These are phyloP conservation scores for Saussurea involucrata DNA, from an alignment of 129 eudicot genomes.

Conservation along the genomic window DNA sequence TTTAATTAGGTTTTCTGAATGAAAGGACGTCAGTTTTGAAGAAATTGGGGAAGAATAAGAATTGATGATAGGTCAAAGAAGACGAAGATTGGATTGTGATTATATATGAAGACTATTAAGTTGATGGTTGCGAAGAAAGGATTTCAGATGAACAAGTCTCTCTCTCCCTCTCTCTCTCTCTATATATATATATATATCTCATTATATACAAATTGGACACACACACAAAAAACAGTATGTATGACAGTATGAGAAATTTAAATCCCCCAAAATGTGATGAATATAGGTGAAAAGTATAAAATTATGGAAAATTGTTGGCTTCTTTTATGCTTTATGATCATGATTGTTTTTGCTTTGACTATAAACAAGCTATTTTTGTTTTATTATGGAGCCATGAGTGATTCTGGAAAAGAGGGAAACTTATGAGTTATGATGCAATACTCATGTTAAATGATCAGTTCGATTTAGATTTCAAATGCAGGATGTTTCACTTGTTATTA, in stretches of 20 bases:
- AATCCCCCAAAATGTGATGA: background rate
- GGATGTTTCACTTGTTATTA: background rate
- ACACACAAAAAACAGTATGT: background rate
- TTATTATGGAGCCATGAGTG: background rate
- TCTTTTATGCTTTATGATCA: background rate
- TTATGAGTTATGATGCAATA: background rate
- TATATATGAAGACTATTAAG: constrained; percentile 49
- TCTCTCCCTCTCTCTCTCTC: background rate
- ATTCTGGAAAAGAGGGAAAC: background rate
- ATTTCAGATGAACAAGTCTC: constrained; percentile 87
- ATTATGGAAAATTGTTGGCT: background rate
- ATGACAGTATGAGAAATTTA: background rate
- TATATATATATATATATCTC: background rate
- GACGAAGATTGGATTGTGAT: constrained; percentile 34
- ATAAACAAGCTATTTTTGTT: background rate
- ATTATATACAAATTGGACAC: too few relatives aligned
- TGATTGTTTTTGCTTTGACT: background rate
- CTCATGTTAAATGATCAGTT: background rate
- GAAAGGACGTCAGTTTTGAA: background rate
- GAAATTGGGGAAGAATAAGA: constrained; percentile 5
- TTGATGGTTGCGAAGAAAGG: constrained; percentile 42
- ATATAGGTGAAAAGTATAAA: background rate
- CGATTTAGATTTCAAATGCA: background rate
- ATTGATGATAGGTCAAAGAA: constrained; percentile 50
- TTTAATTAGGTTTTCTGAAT: constrained; percentile 1